phyloP scores from a whole-genome alignment of 805 yeast species.

The Cyberlindnera lachancei region DNA sequence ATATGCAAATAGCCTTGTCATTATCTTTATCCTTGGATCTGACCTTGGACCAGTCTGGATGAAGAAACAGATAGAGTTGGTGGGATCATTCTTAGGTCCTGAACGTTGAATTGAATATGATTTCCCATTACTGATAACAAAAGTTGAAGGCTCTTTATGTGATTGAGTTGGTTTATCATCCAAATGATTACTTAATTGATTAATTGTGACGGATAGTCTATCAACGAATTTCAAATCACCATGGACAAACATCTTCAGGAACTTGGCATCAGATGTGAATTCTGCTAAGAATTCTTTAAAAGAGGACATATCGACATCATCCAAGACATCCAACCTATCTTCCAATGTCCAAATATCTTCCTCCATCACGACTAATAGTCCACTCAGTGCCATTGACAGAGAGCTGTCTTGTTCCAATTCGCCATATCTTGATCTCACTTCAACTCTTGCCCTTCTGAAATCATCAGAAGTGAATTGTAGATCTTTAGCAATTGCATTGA shows the following conservation, averaged over 20 bases:
- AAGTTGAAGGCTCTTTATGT: conserved; percentile 29
- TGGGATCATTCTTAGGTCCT: conserved; percentile 39
- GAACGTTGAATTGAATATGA: conserved; percentile 27
- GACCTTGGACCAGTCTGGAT: conserved; percentile 48
- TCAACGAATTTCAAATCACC: conserved; percentile 36
- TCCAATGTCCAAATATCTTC: conserved; percentile 47
- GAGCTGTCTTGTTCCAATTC: conserved; percentile 37
- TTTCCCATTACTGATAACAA: conserved; percentile 28
- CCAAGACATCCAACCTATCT: conserved; percentile 48
- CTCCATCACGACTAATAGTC: conserved; percentile 46
- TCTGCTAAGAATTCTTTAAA: conserved; percentile 25
- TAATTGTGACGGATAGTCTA: conserved; percentile 19
- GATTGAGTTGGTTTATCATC: neutral
- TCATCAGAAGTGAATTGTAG: conserved; percentile 22
- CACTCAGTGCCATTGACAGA: conserved; percentile 40
- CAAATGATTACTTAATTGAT: conserved; percentile 23
- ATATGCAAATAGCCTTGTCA: conserved; percentile 41
- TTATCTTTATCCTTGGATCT: conserved; percentile 26
- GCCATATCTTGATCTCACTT: conserved; percentile 40
- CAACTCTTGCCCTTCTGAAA: conserved; percentile 40
- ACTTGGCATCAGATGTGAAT: conserved; percentile 26
- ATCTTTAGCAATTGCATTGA: conserved; percentile 20
- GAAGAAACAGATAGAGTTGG: conserved; percentile 44
- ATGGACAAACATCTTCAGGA: conserved; percentile 37
- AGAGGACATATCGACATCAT: conserved; percentile 33